These are phyloP conservation scores for Phanerodontia chrysosporium DNA, from an alignment of 768 basidiomycete genomes.

Conservation along the genomic window DNA sequence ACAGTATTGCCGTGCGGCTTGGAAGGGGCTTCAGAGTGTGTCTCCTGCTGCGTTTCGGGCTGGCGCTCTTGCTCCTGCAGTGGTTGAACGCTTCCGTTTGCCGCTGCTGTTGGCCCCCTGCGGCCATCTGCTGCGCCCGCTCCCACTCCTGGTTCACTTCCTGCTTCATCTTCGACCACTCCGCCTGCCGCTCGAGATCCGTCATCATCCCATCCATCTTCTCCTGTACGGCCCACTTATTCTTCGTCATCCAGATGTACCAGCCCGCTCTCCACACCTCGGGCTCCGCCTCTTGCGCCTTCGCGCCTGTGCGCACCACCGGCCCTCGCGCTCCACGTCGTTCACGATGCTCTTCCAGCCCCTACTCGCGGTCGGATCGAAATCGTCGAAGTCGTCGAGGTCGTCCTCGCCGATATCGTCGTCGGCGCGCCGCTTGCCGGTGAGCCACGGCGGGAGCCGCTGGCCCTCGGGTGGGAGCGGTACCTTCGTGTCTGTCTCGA, in stretches of 20 bases:
- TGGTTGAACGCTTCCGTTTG: neutral
- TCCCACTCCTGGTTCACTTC: conserved; percentile 50
- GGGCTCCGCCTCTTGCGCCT: neutral
- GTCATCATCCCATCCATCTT: conserved; percentile 57
- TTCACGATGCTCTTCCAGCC: conserved; percentile 2
- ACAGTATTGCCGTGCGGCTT: neutral
- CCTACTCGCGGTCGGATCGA: neutral
- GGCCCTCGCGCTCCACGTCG: neutral
- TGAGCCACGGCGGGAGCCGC: conserved; percentile 20
- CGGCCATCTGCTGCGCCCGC: conserved; percentile 19
- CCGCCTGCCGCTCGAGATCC: conserved; percentile 49
- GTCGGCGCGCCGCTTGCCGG: conserved; percentile 6
- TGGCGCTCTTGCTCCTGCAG: neutral
- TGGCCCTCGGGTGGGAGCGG: conserved; percentile 70
- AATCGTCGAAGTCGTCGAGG: neutral
- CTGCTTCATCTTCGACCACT: conserved; percentile 37
- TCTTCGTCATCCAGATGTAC: conserved; percentile 68
- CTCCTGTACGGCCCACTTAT: conserved; percentile 47
- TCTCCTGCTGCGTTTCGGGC: neutral
- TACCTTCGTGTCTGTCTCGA: conserved; percentile 31
- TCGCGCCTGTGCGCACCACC: conserved; percentile 1
- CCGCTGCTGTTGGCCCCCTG: neutral
- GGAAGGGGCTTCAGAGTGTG: neutral
- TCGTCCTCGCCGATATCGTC: neutral
- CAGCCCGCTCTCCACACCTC: conserved; percentile 69